These are phyloP conservation scores for Penicillium sp. DNA, from an alignment of 2,329 filamentous ascomycete species.

Conservation along the genomic window DNA sequence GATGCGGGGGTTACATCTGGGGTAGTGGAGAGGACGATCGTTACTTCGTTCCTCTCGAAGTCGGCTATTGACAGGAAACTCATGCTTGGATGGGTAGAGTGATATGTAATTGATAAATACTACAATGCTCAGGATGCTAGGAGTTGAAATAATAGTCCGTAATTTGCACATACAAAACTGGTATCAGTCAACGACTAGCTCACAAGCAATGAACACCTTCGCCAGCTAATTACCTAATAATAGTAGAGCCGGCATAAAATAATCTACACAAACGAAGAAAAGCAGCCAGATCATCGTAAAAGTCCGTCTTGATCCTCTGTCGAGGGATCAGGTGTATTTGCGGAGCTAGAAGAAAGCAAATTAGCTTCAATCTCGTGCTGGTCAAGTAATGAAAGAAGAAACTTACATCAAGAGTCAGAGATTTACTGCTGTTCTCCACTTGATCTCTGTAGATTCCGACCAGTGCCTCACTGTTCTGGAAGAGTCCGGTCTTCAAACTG, in stretches of 20 bases:
- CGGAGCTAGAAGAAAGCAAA: conserved; percentile 28
- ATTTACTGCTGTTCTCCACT: conserved; percentile 85
- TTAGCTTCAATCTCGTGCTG: conserved; percentile 6
- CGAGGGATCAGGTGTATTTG: conserved; percentile 31
- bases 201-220: background rate
- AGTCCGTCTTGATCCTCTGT: conserved; percentile 8
- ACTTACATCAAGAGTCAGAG: conserved; percentile 93
- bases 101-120: background rate
- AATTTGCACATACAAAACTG: background rate
- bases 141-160: background rate
- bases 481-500: conserved; percentile 89
- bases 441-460: conserved; percentile 97
- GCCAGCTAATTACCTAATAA: background rate
- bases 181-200: conserved; percentile 19
- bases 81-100: background rate
- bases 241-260: conserved; percentile 5
- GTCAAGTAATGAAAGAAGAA: background rate
- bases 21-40: conserved; percentile 12
- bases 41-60: conserved; percentile 2
- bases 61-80: conserved; percentile 13
- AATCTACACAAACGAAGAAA: conserved; percentile 24
- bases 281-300: conserved; percentile 12
- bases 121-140: background rate
- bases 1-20: conserved; percentile 22
- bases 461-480: conserved; percentile 93